A percentile compares a stretch with the other conserved stretches of the same genome.
Conservation (phyloP, 106 monocot genomes). For the Cymbidium sinense region DNA sequence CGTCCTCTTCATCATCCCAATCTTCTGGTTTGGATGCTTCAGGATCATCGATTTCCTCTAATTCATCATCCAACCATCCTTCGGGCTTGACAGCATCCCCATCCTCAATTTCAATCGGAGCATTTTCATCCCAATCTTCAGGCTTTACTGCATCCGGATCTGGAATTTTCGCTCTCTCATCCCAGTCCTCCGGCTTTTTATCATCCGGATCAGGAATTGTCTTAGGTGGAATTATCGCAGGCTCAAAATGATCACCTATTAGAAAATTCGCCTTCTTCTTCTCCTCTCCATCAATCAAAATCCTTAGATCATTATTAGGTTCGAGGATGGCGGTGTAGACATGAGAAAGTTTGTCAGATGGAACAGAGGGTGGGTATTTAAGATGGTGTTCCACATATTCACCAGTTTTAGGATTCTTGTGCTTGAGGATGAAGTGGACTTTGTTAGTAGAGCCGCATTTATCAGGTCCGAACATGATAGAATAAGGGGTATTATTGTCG, state of each 20-base stretch:
- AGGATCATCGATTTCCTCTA: constrained; percentile 80
- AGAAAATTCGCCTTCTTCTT: constrained; percentile 71
- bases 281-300: constrained; percentile 81
- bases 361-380: constrained; percentile 48
- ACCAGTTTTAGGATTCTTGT: constrained; percentile 55
- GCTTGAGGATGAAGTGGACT: constrained; percentile 60
- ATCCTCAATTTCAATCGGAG: constrained; percentile 74
- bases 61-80: constrained; percentile 90
- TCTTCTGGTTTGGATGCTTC: constrained; percentile 57
- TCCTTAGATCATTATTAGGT: constrained; percentile 53
- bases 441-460: constrained; percentile 63
- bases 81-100: constrained; percentile 75
- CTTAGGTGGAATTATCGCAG: constrained; percentile 60
- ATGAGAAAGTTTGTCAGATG: constrained; percentile 54
- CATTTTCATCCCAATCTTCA: constrained; percentile 93
- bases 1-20: constrained; percentile 72
- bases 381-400: constrained; percentile 57
- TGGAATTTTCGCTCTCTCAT: constrained; percentile 73
- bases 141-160: constrained; percentile 79
- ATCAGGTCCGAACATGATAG: constrained; percentile 89
- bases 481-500: constrained; percentile 72
- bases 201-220: constrained; percentile 83
- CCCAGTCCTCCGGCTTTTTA: constrained; percentile 92
- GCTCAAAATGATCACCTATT: constrained; percentile 67
- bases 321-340: constrained; percentile 79